A percentile compares a stretch with the other conserved stretches of the same genome.
Evolutionary conservation across 2,329 filamentous ascomycete genomes (phyloP).

Genomic region (Fusarium sp.): DNA sequence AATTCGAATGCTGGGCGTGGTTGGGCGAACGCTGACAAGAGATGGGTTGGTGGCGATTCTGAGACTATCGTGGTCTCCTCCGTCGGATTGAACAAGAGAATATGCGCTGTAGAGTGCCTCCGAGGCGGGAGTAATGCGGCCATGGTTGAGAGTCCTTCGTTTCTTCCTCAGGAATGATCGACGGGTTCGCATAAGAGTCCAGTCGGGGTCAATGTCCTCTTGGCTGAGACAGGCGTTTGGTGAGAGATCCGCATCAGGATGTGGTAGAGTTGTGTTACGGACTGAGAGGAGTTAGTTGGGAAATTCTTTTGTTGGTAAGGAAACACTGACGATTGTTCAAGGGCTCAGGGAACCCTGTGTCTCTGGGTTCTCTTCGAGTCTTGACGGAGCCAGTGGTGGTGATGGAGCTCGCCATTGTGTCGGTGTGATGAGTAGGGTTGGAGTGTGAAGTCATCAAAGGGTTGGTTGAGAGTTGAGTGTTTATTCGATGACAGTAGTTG

Average conservation of each 20-base stretch:
- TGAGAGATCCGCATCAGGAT: constrained; percentile 70
- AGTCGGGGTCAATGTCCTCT: constrained; percentile 61
- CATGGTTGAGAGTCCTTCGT: constrained; percentile 58
- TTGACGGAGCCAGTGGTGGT: constrained; percentile 43
- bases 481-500: background rate
- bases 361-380: constrained; percentile 47
- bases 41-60: constrained; percentile 41
- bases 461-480: background rate
- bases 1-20: constrained; percentile 48
- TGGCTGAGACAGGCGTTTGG: constrained; percentile 67
- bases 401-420: constrained; percentile 44
- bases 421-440: constrained; percentile 36
- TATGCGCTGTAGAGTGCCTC: constrained; percentile 49
- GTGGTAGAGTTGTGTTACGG: constrained; percentile 70
- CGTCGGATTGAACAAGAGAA: constrained; percentile 47
- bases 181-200: constrained; percentile 56
- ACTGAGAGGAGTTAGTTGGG: constrained; percentile 46
- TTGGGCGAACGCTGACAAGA: constrained; percentile 46
- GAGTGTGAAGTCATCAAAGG: constrained; percentile 19
- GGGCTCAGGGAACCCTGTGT: constrained; percentile 65
- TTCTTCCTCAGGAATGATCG: constrained; percentile 61
- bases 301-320: no score
- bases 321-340: constrained; percentile 58
- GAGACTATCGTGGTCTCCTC: constrained; percentile 37
- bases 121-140: constrained; percentile 54